Evolutionary conservation across 2,329 filamentous ascomycete species (phyloP).

Genomic region (Stagonosporopsis chrysanthemi): DNA sequence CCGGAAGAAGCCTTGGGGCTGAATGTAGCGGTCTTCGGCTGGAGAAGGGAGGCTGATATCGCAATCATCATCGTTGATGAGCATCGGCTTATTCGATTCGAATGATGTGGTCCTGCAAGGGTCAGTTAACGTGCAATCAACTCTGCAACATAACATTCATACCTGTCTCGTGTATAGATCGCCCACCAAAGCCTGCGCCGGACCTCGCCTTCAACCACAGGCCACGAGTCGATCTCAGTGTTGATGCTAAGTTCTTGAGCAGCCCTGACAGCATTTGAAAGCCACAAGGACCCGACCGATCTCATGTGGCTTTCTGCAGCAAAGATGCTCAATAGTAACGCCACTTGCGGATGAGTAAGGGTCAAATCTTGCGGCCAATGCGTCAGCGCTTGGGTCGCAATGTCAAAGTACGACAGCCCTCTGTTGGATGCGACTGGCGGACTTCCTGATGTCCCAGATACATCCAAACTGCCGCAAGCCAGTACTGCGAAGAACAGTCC

Average conservation of each 20-base stretch:
- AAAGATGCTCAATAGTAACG: constrained; percentile 78
- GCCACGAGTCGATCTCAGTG: constrained; percentile 74
- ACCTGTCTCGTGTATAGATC: constrained; percentile 88
- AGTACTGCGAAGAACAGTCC: constrained; percentile 84
- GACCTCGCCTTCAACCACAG: constrained; percentile 82
- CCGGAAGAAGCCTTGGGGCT: constrained; percentile 57
- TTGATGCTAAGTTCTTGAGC: constrained; percentile 87
- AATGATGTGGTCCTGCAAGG: constrained; percentile 70
- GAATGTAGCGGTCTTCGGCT: constrained; percentile 80
- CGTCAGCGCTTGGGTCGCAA: constrained; percentile 73
- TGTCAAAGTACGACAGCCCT: constrained; percentile 73
- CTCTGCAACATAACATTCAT: constrained; percentile 26
- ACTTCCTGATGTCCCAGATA: constrained; percentile 62
- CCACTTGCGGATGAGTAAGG: constrained; percentile 75
- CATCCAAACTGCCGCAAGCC: constrained; percentile 81
- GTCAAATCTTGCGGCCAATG: constrained; percentile 82
- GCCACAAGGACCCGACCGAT: constrained; percentile 85
- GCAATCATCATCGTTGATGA: constrained; percentile 89
- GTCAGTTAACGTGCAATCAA: background rate
- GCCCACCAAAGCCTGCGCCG: constrained; percentile 92
- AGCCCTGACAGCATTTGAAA: constrained; percentile 79
- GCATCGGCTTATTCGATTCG: constrained; percentile 78
- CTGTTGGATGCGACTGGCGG: constrained; percentile 62
- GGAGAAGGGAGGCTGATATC: constrained; percentile 81
- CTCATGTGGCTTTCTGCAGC: constrained; percentile 86